phyloP scores from a whole-genome alignment of 305 asterid species.

The Fraxinus platypoda region DNA sequence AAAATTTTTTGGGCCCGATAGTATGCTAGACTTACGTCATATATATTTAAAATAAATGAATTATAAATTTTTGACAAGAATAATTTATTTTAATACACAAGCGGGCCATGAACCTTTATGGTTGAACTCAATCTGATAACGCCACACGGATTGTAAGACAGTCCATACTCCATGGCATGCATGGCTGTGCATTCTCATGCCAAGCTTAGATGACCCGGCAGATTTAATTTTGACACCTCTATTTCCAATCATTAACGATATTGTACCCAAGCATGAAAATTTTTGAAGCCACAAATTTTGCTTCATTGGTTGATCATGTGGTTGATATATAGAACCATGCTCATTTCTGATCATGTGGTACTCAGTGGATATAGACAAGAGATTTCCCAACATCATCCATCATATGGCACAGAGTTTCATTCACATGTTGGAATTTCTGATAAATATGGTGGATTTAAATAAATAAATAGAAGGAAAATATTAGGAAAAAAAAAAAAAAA shows the following conservation, averaged over 20 bases:
- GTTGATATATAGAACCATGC: neutral
- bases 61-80: neutral
- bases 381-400: constrained; percentile 18
- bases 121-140: too few relatives aligned
- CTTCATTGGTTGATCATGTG: neutral
- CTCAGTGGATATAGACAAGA: neutral
- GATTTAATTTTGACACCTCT: neutral
- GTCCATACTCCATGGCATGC: too few relatives aligned
- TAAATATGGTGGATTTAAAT: neutral
- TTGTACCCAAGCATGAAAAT: neutral
- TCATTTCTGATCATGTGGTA: neutral
- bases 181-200: too few relatives aligned
- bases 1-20: neutral
- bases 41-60: neutral
- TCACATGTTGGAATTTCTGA: constrained; percentile 23
- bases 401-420: constrained; percentile 15
- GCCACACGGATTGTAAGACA: too few relatives aligned
- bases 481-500: neutral
- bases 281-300: constrained; percentile 17
- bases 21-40: neutral
- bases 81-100: neutral
- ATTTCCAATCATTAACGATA: neutral
- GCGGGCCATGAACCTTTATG: neutral
- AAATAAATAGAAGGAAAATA: neutral
- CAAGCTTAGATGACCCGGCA: too few relatives aligned